phyloP scores from a whole-genome alignment of 202 grass and related monocot genomes.

The Elaeis oleifera region DNA sequence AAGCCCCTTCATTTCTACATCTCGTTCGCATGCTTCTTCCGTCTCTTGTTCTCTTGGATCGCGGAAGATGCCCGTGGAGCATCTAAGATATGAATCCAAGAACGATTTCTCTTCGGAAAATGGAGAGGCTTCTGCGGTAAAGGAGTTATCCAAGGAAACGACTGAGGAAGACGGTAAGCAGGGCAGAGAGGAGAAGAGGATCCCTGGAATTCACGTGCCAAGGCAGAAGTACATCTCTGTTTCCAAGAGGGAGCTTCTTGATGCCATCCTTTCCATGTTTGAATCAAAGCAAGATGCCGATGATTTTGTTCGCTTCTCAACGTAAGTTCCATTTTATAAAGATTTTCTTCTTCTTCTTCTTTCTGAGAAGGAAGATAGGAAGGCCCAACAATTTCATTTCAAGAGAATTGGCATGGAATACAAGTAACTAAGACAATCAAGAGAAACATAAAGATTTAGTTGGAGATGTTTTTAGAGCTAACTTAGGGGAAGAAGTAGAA shows the following conservation, averaged over 20 bases:
- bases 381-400: too few species aligned
- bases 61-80: too few species aligned
- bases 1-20: too few species aligned
- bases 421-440: too few species aligned
- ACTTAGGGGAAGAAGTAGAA: too few species aligned
- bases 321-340: constrained; percentile 12
- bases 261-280: constrained; percentile 50
- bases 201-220: constrained; percentile 72
- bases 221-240: constrained; percentile 82
- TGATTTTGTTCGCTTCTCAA: constrained; percentile 52
- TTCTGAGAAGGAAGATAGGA: too few species aligned
- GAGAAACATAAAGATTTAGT: too few species aligned
- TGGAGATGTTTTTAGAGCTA: too few species aligned
- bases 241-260: constrained; percentile 53
- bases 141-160: neutral
- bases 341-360: constrained; percentile 3
- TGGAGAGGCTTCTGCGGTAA: constrained; percentile 6
- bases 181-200: constrained; percentile 9
- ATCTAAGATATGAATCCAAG: too few species aligned
- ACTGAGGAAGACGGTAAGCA: neutral
- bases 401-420: too few species aligned
- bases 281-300: constrained; percentile 33
- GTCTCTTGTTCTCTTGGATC: too few species aligned
- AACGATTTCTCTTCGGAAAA: neutral
- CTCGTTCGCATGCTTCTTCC: too few species aligned